Evolutionary conservation across 1,284 basidiomycete genomes (phyloP).

Genomic region (Amylostereum areolatum): DNA sequence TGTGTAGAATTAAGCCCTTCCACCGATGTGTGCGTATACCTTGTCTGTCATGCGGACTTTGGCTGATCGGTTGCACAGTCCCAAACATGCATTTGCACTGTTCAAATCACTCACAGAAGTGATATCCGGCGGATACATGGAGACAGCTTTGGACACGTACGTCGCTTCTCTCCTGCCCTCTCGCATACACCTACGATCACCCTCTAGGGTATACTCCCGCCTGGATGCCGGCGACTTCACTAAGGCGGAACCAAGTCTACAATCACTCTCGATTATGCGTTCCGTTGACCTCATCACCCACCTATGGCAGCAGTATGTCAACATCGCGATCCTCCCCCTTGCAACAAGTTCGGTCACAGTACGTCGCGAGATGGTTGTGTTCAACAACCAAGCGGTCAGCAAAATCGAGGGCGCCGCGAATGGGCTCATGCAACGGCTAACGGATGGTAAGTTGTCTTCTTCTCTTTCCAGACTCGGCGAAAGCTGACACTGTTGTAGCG

Average conservation of each 20-base stretch:
- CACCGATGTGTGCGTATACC: slow-evolving; percentile 71
- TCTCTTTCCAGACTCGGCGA: not conserved
- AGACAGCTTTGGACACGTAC: slow-evolving; percentile 88
- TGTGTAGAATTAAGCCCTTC: slow-evolving; percentile 82
- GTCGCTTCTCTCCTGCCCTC: slow-evolving; percentile 19
- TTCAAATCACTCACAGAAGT: slow-evolving; percentile 87
- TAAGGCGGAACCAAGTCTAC: slow-evolving; percentile 78
- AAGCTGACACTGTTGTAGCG: slow-evolving; percentile 29
- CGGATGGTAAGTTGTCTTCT: slow-evolving; percentile 62
- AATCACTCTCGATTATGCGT: slow-evolving; percentile 61
- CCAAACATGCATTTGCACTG: slow-evolving; percentile 86
- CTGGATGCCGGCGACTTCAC: slow-evolving; percentile 66
- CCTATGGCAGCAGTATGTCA: slow-evolving; percentile 96
- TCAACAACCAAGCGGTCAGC: slow-evolving; percentile 87
- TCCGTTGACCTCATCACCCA: slow-evolving; percentile 88
- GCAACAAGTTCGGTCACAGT: slow-evolving; percentile 82
- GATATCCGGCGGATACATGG: slow-evolving; percentile 83
- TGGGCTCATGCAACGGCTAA: slow-evolving; percentile 74
- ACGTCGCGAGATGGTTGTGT: slow-evolving; percentile 90
- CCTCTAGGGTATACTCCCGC: slow-evolving; percentile 59
- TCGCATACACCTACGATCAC: slow-evolving; percentile 8
- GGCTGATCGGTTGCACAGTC: slow-evolving; percentile 38
- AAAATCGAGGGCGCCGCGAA: slow-evolving; percentile 88
- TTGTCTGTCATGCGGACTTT: not conserved
- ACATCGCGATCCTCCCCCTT: slow-evolving; percentile 86